Base-by-base conservation (phyloP, 1,139 yeast genomes). In the Barnettozyma hawaiiensis region DNA sequence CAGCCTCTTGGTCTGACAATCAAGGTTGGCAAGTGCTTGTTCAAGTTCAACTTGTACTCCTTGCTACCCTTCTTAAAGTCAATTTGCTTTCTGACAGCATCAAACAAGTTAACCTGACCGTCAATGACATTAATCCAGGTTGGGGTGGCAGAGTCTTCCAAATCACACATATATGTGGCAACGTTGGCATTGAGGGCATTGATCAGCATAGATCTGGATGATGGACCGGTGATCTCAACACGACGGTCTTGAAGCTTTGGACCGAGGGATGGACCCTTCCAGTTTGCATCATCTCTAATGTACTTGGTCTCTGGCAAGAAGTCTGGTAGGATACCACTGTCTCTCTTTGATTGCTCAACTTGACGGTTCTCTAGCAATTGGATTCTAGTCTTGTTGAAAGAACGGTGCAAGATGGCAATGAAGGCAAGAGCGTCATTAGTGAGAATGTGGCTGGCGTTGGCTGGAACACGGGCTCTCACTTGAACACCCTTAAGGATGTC, bases 91-190 rank as follows among this genome's bases (percentile, higher is more conserved):
- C 92, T 75, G 42, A 82, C 75, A 31, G 89, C 97, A 62, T 92
- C 97, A 67, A 79, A 89, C 59, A 92, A 71, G 66, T 92, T 90
- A 53, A 85, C 87, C 69, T 92, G 98, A 46, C 97, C 98, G 54
- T 77, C 72, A 48, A 85, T 78, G 72, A 86, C 75, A 66, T 87
- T 89, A 54, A 68, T 68, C 97, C 97, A 92, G 28, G 97, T 90
- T 54, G 98, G 98, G 27, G 97, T 82, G 57, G 89, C 81, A 26
- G 96, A 86, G 68, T 89, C 97, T 66, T 89, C 97, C 57, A 89
- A 85, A 68, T 89, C 97, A 37, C 94, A 82, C 97, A 89, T 89
- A 65, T 89, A 89, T 39, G 96, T 86, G 61, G 85, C 87, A 37
- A 89, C 96, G 46, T 78, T 77, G 5, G 96, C 80, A 69, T 89